Evolutionary conservation across 805 yeast genomes (phyloP).

Genomic region (Ogataea nonfermentans): DNA sequence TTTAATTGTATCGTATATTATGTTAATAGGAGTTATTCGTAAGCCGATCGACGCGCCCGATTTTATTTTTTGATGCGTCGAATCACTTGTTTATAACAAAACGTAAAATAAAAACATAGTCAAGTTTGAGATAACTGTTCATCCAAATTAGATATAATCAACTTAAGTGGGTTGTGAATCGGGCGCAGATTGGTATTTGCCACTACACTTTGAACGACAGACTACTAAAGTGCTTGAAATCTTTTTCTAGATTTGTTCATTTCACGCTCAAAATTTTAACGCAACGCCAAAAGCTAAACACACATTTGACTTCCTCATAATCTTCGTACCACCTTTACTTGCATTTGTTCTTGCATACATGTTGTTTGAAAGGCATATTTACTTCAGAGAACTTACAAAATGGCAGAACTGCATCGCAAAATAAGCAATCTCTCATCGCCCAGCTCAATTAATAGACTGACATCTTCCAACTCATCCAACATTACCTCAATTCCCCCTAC

Average conservation of each 20-base stretch:
- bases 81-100: background rate
- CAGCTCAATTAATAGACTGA: slow-evolving; percentile 17
- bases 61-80: slow-evolving; percentile 4
- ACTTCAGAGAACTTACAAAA: slow-evolving; percentile 2
- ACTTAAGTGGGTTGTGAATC: too few relatives aligned
- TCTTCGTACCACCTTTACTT: background rate
- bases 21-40: background rate
- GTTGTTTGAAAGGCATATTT: background rate
- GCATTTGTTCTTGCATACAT: slow-evolving; percentile 1
- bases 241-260: background rate
- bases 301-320: background rate
- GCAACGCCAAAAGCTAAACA: slow-evolving; percentile 5
- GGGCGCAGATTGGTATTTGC: too few relatives aligned
- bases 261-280: slow-evolving; percentile 1
- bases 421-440: slow-evolving; percentile 25
- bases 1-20: background rate
- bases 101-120: slow-evolving; percentile 4
- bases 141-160: too few relatives aligned
- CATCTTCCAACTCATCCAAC: slow-evolving; percentile 18
- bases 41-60: slow-evolving; percentile 6
- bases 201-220: too few relatives aligned
- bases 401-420: slow-evolving; percentile 27
- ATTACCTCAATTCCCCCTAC: slow-evolving; percentile 20
- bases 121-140: slow-evolving; percentile 1
- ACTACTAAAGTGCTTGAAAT: too few relatives aligned